Evolutionary conservation across 2,329 filamentous ascomycete genomes (phyloP).

Genomic region (Alternaria consortialis): DNA sequence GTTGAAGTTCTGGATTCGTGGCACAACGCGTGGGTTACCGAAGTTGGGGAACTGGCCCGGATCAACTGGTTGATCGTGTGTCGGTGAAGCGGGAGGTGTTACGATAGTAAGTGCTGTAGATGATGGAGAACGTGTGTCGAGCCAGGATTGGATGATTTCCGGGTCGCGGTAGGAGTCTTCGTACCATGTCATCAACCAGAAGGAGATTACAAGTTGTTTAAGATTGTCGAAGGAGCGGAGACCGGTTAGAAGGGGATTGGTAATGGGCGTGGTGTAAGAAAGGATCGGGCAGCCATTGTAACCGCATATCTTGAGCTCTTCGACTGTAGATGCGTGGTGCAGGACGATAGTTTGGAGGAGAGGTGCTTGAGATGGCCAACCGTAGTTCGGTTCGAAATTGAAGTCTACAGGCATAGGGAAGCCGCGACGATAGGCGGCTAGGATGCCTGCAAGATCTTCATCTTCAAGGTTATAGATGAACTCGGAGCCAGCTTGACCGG

Average conservation of each 20-base stretch:
- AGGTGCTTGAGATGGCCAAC: constrained; percentile 52
- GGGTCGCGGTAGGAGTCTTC: constrained; percentile 51
- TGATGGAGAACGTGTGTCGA: constrained; percentile 49
- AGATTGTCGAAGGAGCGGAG: constrained; percentile 56
- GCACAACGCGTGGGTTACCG: constrained; percentile 20
- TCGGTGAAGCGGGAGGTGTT: constrained; percentile 40
- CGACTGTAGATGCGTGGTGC: constrained; percentile 52
- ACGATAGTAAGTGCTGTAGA: constrained; percentile 52
- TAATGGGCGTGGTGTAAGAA: constrained; percentile 50
- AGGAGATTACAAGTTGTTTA: constrained; percentile 52
- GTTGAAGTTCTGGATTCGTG: constrained; percentile 40
- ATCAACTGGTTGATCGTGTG: constrained; percentile 32
- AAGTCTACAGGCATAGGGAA: constrained; percentile 29
- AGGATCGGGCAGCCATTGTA: constrained; percentile 56
- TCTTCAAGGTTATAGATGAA: constrained; percentile 38
- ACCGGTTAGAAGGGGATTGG: constrained; percentile 49
- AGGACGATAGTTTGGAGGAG: constrained; percentile 55
- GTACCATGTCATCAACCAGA: constrained; percentile 55
- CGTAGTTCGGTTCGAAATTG: constrained; percentile 50
- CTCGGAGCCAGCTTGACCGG: constrained; percentile 27
- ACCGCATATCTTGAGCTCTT: constrained; percentile 59
- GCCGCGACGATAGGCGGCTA: constrained; percentile 37
- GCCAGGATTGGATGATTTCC: constrained; percentile 58
- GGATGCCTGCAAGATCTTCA: constrained; percentile 38
- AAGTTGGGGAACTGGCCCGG: constrained; percentile 39